Evolutionary conservation across 2,329 filamentous ascomycete species (phyloP).

Genomic region (Chaetomium globosum): DNA sequence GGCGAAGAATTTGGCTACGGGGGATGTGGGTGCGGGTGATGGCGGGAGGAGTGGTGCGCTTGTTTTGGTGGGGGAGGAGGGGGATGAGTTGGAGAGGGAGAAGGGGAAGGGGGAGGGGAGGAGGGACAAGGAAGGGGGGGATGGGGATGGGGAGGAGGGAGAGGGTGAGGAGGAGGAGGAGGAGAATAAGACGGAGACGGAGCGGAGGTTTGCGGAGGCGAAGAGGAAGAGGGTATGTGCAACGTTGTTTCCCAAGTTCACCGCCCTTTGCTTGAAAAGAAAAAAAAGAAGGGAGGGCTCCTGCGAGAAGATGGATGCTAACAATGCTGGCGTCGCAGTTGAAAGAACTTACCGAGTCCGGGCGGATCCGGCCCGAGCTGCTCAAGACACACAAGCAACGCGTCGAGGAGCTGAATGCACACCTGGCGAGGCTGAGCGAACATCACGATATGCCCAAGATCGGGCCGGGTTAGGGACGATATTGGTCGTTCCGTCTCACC

Average conservation of each 20-base stretch:
- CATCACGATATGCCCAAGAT: slow-evolving; percentile 93
- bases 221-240: slow-evolving; percentile 73
- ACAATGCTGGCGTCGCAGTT: slow-evolving; percentile 55
- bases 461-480: slow-evolving; percentile 54
- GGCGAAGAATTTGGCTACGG: slow-evolving; percentile 51
- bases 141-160: slow-evolving; percentile 27
- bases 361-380: slow-evolving; percentile 66
- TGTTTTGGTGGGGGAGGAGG: too few species aligned
- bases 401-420: slow-evolving; percentile 93
- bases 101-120: slow-evolving; percentile 16
- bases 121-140: slow-evolving; percentile 34
- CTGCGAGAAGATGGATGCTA: not conserved
- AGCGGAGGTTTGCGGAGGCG: slow-evolving; percentile 78
- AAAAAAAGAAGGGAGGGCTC: too few species aligned
- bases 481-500: not conserved
- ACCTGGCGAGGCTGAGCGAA: slow-evolving; percentile 87
- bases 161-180: slow-evolving; percentile 33
- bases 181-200: slow-evolving; percentile 69
- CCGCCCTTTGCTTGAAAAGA: not conserved
- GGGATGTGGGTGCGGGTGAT: slow-evolving; percentile 36
- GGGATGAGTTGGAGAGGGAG: slow-evolving; percentile 42
- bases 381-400: slow-evolving; percentile 96
- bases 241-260: not conserved
- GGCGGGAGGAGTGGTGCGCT: slow-evolving; percentile 52
- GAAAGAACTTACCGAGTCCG: slow-evolving; percentile 71